Conservation (phyloP, 2,329 filamentous ascomycete species). For the Didymella pomorum region DNA sequence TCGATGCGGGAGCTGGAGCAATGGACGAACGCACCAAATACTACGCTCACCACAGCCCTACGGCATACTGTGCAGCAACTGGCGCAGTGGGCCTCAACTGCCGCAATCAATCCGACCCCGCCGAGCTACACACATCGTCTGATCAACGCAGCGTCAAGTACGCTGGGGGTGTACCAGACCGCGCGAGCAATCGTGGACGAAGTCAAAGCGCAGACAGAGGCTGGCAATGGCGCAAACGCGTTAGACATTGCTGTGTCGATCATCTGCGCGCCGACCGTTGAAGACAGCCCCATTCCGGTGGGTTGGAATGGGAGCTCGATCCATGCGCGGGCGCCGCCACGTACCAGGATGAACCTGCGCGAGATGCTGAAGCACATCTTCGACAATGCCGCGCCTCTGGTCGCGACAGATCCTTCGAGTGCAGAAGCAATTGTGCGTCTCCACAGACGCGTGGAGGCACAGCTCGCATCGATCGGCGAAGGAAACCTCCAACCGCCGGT, state of each 20-base stretch:
- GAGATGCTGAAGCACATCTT: conserved; percentile 67
- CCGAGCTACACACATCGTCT: conserved; percentile 77
- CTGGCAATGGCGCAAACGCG: conserved; percentile 66
- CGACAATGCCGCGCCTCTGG: conserved; percentile 64
- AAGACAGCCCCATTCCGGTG: conserved; percentile 48
- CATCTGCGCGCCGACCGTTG: conserved; percentile 68
- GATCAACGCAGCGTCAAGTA: conserved; percentile 66
- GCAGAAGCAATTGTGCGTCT: conserved; percentile 71
- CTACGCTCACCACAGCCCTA: conserved; percentile 66
- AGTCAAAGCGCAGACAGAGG: conserved; percentile 67
- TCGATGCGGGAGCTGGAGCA: conserved; percentile 72
- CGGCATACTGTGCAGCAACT: conserved; percentile 69
- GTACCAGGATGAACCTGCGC: conserved; percentile 63
- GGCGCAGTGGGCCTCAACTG: conserved; percentile 69
- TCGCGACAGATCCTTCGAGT: conserved; percentile 63
- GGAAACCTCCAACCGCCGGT: conserved; percentile 34
- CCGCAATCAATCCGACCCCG: conserved; percentile 60
- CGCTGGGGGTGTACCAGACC: conserved; percentile 69
- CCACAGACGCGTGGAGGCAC: conserved; percentile 70
- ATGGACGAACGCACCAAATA: conserved; percentile 67
- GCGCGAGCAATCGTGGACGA: conserved; percentile 72
- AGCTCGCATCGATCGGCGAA: conserved; percentile 55
- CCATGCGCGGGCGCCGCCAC: conserved; percentile 35
- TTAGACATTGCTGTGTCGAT: conserved; percentile 75
- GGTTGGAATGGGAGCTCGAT: conserved; percentile 45